Conservation (phyloP, 2,329 filamentous ascomycete species). For the Cryoendolithus antarcticus region DNA sequence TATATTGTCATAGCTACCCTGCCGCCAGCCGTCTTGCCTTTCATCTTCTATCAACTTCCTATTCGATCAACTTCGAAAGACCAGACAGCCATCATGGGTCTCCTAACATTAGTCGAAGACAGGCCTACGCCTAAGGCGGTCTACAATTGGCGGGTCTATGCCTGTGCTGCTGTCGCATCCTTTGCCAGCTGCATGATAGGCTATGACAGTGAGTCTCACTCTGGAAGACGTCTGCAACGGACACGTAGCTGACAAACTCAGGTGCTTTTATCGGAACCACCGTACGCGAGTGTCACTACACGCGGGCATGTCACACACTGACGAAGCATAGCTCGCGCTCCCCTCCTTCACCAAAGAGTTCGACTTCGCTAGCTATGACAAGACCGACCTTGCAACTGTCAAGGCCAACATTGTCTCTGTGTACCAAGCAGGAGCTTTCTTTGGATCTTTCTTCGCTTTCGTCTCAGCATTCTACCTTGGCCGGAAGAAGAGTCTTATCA, state of each 20-base stretch:
- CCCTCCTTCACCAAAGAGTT: constrained; percentile 57
- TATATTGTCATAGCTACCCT: no score
- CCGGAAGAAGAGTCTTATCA: constrained; percentile 48
- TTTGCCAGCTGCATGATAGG: constrained; percentile 44
- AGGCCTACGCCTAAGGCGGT: constrained; percentile 40
- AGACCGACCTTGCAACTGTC: constrained; percentile 1
- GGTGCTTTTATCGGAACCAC: constrained; percentile 67
- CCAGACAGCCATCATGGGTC: constrained; percentile 2
- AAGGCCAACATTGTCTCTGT: constrained; percentile 54
- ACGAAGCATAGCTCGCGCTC: constrained; percentile 31
- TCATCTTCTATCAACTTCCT: no score
- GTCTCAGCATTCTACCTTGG: constrained; percentile 45
- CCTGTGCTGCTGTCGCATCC: constrained; percentile 37
- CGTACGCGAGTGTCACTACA: constrained; percentile 22
- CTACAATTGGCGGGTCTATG: constrained; percentile 44
- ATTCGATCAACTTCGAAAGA: no score
- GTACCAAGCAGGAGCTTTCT: constrained; percentile 55
- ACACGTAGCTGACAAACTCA: constrained; percentile 28
- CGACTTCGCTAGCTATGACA: constrained; percentile 30
- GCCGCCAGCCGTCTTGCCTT: no score
- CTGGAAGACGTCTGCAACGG: neutral
- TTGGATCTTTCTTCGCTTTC: constrained; percentile 45
- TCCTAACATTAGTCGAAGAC: constrained; percentile 6
- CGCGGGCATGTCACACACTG: no score
- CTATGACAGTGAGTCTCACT: constrained; percentile 19